phyloP scores from a whole-genome alignment of 2,329 filamentous ascomycete genomes.

The Curvularia verruculosa region DNA sequence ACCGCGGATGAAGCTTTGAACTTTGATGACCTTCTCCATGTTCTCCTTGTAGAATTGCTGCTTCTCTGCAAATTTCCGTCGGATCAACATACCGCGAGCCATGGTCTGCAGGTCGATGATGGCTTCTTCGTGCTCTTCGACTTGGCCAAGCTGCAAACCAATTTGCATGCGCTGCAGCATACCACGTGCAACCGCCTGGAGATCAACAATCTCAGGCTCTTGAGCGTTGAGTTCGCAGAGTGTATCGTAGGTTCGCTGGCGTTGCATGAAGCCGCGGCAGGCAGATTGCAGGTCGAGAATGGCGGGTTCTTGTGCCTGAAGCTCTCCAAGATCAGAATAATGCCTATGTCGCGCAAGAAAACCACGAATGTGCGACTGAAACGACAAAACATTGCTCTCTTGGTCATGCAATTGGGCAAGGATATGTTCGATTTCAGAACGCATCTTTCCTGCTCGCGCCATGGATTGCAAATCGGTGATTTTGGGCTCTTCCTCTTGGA shows the following conservation, averaged over 20 bases:
- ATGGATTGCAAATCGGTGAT: conserved; percentile 51
- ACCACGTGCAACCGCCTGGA: conserved; percentile 79
- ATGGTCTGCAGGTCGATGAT: conserved; percentile 77
- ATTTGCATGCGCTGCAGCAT: conserved; percentile 78
- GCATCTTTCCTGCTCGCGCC: conserved; percentile 45
- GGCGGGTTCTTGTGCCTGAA: conserved; percentile 63
- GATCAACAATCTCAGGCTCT: conserved; percentile 67
- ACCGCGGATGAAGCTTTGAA: conserved; percentile 93
- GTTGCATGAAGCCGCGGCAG: conserved; percentile 68
- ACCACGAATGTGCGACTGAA: conserved; percentile 62
- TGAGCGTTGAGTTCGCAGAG: conserved; percentile 74
- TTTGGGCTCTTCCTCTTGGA: conserved; percentile 39
- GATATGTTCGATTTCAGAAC: conserved; percentile 39
- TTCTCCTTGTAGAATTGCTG: conserved; percentile 89
- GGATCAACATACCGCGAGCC: conserved; percentile 74
- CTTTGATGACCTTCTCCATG: conserved; percentile 98
- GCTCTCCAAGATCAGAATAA: conserved; percentile 55
- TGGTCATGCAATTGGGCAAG: conserved; percentile 53
- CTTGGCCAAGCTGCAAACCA: conserved; percentile 73
- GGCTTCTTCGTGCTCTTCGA: conserved; percentile 82
- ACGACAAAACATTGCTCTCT: conserved; percentile 51
- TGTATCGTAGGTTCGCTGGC: conserved; percentile 66
- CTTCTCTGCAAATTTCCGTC: conserved; percentile 80
- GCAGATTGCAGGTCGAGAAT: conserved; percentile 70
- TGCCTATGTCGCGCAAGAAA: conserved; percentile 54